Conservation (phyloP, 257 asterid genomes). For the Solanum pimpinellifolium region DNA sequence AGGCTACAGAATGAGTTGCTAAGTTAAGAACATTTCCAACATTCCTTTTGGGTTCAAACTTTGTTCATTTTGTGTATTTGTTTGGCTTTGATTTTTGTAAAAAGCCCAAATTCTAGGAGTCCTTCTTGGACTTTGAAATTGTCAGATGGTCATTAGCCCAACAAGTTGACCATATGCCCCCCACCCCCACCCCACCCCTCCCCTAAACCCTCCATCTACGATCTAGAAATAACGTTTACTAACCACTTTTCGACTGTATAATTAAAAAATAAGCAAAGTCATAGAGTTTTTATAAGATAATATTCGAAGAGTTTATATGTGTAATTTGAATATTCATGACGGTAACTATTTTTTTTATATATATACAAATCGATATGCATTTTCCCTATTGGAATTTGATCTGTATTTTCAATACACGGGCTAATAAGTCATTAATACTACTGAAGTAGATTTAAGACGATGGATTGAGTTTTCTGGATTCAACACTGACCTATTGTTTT, state of each 20-base stretch:
- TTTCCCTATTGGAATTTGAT: not conserved
- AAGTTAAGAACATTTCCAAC: conserved; percentile 2
- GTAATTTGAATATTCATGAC: not conserved
- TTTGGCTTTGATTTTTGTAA: not conserved
- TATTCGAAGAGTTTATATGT: not conserved
- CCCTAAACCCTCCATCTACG: accelerated
- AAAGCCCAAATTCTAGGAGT: not conserved
- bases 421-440: not conserved
- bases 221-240: not conserved
- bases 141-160: not conserved
- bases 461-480: not conserved
- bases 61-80: not conserved
- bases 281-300: not conserved
- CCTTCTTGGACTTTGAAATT: not conserved
- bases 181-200: accelerated
- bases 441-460: not conserved
- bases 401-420: accelerated
- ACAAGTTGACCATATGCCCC: not conserved
- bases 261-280: not conserved
- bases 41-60: conserved; percentile 8
- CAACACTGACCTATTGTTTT: not conserved
- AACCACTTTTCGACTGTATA: not conserved
- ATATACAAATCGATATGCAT: too few relatives aligned
- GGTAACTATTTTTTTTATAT: not conserved
- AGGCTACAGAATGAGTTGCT: not conserved